Evolutionary conservation across 257 asterid species (phyloP).

Genomic region (Gardenia jasminoides): DNA sequence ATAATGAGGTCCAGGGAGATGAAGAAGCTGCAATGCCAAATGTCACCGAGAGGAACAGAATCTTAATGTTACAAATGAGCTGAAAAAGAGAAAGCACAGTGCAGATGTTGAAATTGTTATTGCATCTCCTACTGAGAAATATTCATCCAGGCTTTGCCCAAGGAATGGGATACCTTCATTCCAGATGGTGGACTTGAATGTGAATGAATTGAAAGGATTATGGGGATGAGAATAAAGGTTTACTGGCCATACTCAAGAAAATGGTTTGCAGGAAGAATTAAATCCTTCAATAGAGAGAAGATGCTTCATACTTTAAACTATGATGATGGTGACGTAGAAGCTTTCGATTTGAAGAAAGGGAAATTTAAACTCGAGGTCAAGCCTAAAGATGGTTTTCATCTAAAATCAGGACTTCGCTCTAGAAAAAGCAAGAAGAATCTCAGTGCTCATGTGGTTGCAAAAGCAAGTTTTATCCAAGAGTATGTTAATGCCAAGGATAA

Average conservation of each 20-base stretch:
- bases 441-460: no score
- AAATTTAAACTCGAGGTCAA: neutral
- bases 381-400: neutral
- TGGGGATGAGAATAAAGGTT: neutral
- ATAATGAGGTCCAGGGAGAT: no score
- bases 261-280: neutral
- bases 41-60: no score
- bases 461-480: no score
- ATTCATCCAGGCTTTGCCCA: neutral
- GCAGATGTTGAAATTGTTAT: neutral
- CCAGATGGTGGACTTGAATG: neutral
- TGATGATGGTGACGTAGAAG: slow-evolving; percentile 1
- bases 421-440: no score
- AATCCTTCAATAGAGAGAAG: neutral
- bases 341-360: neutral
- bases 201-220: neutral
- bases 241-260: neutral
- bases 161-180: neutral
- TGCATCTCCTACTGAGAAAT: neutral
- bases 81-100: neutral
- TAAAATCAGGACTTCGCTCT: neutral
- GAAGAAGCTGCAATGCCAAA: no score
- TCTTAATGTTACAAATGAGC: neutral
- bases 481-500: no score
- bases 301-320: neutral